Evolutionary conservation across 2,329 filamentous ascomycete genomes (phyloP), one percentile per base, ranked within the genome.

Genomic region (Fusarium sp.): DNA sequence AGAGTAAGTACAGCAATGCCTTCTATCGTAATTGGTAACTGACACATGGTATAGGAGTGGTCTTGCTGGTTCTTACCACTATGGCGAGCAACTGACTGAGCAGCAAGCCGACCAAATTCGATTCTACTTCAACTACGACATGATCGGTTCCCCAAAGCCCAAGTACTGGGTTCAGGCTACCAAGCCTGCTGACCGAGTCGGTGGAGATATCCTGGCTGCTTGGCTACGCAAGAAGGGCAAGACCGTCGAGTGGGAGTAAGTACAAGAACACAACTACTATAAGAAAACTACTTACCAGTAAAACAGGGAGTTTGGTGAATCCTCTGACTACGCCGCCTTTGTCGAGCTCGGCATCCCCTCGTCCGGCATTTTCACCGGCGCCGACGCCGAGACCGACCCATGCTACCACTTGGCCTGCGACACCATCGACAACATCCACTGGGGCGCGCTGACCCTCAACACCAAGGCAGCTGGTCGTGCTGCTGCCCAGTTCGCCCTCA

Each of bases 51-150:
- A 30, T 11, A 79, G 77, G 71, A 75, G 74, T 37, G 81, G 81
- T n/a, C 75, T 83, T 17, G 65, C 81, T 46, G 82, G 82, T n/a
- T 82, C 81, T 7, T 70, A 78, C 20, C 75, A 81, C 74, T 83
- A 82, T 58, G 78, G 75, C 2, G 58, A 73, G 15, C 73, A 75
- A 8, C 76, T 83, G 27, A 72, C 76, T 13, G 70, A 76, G 22
- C 72, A 74, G 3, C 79, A 82, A 44, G 76, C 77, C 1, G 80
- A 85, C 62, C 88, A 87, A 76, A 87, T 92, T 71, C 82, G 84
- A 3, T 86, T 91, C 32, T 90, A 90, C 80, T 85, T 91, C 75
- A 90, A 92, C 80, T 90, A 89, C 72, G 89, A 92, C 77, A 92
- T 92, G 90, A 89, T 91, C 56, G 82, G 79, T n/a, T 83, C 81